Evolutionary conservation across 345 rosid species (phyloP).

Genomic region (Pseudoturritis turrita): DNA sequence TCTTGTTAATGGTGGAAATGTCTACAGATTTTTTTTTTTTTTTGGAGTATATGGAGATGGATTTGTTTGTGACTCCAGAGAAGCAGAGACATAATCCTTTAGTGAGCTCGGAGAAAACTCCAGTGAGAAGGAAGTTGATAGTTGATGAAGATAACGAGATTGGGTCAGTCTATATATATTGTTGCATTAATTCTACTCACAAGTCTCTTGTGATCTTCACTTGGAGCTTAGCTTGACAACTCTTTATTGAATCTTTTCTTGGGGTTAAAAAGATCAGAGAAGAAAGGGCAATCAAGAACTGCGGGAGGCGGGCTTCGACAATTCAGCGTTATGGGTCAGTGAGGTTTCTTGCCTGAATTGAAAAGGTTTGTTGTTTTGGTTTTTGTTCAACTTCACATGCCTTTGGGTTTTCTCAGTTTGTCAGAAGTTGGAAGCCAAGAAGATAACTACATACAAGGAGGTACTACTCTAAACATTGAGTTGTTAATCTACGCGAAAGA

Average conservation of each 20-base stretch:
- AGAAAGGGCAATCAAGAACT: constrained; percentile 39
- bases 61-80: constrained; percentile 26
- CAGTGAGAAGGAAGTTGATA: constrained; percentile 22
- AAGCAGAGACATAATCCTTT: constrained; percentile 17
- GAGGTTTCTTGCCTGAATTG: background rate
- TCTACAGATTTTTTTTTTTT: background rate
- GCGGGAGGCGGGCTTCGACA: constrained; percentile 43
- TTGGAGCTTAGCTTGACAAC: background rate
- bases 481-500: background rate
- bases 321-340: constrained; percentile 41
- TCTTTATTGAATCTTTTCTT: background rate
- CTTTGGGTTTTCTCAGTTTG: constrained; percentile 32
- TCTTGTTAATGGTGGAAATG: background rate
- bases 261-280: constrained; percentile 1
- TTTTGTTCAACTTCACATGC: background rate
- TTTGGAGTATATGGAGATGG: constrained; percentile 23
- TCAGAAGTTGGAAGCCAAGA: constrained; percentile 47
- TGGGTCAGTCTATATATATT: constrained; percentile 19
- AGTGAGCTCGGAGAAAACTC: constrained; percentile 24
- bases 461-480: constrained; percentile 6
- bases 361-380: background rate
- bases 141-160: constrained; percentile 24
- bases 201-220: background rate
- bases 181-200: background rate
- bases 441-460: constrained; percentile 43